Conservation (phyloP, 1,284 basidiomycete species). For the Hypsizygus ulmarius region DNA sequence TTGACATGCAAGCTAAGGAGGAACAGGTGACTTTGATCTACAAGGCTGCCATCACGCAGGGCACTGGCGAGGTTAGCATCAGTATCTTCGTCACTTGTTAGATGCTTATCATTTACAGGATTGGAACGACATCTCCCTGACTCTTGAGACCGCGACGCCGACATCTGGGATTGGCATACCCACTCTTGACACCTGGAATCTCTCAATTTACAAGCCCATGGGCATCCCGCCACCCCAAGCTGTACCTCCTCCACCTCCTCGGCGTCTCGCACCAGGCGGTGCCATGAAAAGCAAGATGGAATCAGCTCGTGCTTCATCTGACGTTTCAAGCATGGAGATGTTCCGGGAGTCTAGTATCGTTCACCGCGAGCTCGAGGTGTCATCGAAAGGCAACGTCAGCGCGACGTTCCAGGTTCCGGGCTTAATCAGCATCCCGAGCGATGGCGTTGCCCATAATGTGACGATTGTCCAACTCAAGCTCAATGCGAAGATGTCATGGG, state of each 20-base stretch:
- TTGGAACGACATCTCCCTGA: constrained; percentile 31
- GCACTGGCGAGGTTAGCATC: constrained; percentile 34
- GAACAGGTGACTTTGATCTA: constrained; percentile 35
- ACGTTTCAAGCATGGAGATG: constrained; percentile 24
- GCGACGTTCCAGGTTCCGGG: constrained; percentile 33
- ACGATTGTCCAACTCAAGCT: constrained; percentile 29
- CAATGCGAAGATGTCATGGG: constrained; percentile 32
- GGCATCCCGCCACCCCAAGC: not conserved
- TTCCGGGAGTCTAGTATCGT: constrained; percentile 21
- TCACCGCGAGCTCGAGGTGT: constrained; percentile 8
- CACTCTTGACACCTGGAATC: constrained; percentile 23
- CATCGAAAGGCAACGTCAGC: constrained; percentile 11
- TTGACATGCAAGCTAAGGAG: constrained; percentile 31
- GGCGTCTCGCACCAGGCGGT: not conserved
- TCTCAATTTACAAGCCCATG: constrained; percentile 16
- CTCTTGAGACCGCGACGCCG: constrained; percentile 30
- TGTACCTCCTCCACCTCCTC: not conserved
- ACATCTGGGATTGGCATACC: constrained; percentile 28
- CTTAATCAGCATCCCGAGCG: constrained; percentile 31
- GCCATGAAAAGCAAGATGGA: not conserved
- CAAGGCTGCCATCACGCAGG: constrained; percentile 36
- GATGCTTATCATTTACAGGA: not conserved
- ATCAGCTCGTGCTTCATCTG: not conserved
- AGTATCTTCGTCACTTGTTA: not conserved
- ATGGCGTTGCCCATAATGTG: constrained; percentile 27